Evolutionary conservation across 2,329 filamentous ascomycete genomes (phyloP).

Genomic region (Fusarium buharicum): DNA sequence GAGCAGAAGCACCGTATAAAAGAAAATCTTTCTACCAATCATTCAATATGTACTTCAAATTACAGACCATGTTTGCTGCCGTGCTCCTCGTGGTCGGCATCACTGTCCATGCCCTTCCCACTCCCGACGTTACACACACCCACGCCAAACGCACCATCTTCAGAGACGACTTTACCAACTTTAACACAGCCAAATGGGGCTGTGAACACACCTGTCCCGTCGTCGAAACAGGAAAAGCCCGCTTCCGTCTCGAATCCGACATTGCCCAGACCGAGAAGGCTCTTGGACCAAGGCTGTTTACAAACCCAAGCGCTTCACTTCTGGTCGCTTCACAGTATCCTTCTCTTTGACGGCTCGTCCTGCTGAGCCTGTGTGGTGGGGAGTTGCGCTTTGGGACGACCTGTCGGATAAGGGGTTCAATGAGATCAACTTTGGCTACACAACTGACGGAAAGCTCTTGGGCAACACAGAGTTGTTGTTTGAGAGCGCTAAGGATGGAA

Average conservation of each 20-base stretch:
- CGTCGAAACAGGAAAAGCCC: constrained; percentile 30
- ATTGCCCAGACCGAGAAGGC: constrained; percentile 17
- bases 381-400: constrained; percentile 29
- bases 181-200: constrained; percentile 18
- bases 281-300: constrained; percentile 34
- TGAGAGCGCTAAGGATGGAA: constrained; percentile 24
- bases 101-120: constrained; percentile 9
- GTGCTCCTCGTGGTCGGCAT: constrained; percentile 5
- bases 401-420: constrained; percentile 16
- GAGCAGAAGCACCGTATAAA: too few species aligned
- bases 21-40: neutral
- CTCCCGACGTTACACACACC: neutral
- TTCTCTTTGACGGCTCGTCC: constrained; percentile 28
- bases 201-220: constrained; percentile 34
- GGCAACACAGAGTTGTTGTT: constrained; percentile 20
- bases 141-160: constrained; percentile 1
- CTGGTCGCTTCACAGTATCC: constrained; percentile 25
- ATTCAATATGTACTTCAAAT: neutral
- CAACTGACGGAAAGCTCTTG: constrained; percentile 15
- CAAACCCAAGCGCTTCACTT: constrained; percentile 27
- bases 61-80: neutral
- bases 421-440: constrained; percentile 41
- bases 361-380: constrained; percentile 30
- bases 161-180: constrained; percentile 26
- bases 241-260: constrained; percentile 18